Percentiles rank a stretch among this genome's conserved stretches.
phyloP scores from a whole-genome alignment of 805 yeast genomes.

The Yarrowia keelungensis region DNA sequence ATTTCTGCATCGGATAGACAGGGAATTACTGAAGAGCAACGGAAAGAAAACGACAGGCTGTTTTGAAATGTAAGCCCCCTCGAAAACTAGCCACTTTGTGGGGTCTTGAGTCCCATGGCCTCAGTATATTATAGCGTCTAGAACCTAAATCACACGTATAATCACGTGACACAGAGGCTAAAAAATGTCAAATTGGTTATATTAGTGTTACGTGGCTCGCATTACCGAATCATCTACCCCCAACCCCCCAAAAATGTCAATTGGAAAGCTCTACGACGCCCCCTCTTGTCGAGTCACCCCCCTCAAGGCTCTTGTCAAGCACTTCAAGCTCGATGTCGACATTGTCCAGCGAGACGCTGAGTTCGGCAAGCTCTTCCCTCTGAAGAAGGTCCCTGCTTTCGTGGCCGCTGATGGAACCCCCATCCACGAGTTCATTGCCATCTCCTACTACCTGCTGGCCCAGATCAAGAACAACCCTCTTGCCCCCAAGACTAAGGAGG shows the following conservation, averaged over 20 bases:
- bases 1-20: background rate
- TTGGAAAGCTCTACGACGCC: conserved; percentile 38
- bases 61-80: background rate
- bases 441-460: conserved; percentile 56
- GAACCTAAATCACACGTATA: conserved; percentile 1
- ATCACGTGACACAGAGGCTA: conserved; percentile 13
- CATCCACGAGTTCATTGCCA: conserved; percentile 69
- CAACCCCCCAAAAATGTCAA: conserved; percentile 25
- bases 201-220: conserved; percentile 21
- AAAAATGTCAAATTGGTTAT: background rate
- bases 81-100: background rate
- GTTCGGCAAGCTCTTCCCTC: conserved; percentile 61
- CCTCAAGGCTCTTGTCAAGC: conserved; percentile 54
- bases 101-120: background rate
- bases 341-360: conserved; percentile 52
- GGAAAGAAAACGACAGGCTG: background rate
- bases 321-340: conserved; percentile 64
- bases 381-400: conserved; percentile 66
- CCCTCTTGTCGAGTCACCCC: conserved; percentile 42
- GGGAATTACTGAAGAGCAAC: background rate
- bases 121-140: background rate
- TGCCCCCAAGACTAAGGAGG: conserved; percentile 69
- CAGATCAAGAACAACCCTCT: conserved; percentile 51
- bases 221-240: background rate
- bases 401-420: conserved; percentile 70